Evolutionary conservation across 75 land plant species (phyloP).

Genomic region (Sequoiadendron giganteum): DNA sequence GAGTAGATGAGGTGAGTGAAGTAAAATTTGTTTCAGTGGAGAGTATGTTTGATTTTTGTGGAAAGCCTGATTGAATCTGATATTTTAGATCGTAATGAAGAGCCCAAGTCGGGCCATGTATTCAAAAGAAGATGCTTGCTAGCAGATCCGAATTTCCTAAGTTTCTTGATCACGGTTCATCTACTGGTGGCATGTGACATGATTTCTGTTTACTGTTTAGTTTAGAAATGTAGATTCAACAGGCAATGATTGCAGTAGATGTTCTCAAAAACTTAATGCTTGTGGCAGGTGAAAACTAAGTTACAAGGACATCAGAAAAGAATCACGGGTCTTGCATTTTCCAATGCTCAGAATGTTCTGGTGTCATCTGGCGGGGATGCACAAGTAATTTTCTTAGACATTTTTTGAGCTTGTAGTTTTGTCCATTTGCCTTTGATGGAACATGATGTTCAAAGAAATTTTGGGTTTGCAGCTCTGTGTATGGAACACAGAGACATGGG

Average conservation of each 20-base stretch:
- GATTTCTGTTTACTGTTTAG: background rate
- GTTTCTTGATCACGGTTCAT: background rate
- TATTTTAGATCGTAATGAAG: background rate
- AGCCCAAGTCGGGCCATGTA: background rate
- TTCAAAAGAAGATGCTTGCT: background rate
- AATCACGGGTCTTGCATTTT: constrained; percentile 27
- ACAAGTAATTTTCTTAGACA: constrained; percentile 12
- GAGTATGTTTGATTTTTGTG: constrained; percentile 27
- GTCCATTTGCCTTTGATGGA: background rate
- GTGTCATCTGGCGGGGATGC: constrained; percentile 28
- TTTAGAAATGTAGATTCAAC: background rate
- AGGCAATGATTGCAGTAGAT: background rate
- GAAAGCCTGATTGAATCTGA: constrained; percentile 16
- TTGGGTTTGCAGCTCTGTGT: constrained; percentile 55
- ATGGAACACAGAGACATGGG: constrained; percentile 82
- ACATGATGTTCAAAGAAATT: background rate
- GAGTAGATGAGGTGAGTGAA: constrained; percentile 58
- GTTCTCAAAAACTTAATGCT: background rate
- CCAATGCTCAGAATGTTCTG: constrained; percentile 13
- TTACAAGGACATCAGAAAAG: constrained; percentile 28
- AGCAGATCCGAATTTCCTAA: background rate
- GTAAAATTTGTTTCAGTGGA: background rate
- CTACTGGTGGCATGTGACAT: background rate
- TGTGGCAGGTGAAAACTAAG: constrained; percentile 22
- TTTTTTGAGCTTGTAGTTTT: background rate